A percentile compares a stretch with the other conserved stretches of the same genome.
phyloP scores from a whole-genome alignment of 805 yeast species.

The Clavispora vitiphila region DNA sequence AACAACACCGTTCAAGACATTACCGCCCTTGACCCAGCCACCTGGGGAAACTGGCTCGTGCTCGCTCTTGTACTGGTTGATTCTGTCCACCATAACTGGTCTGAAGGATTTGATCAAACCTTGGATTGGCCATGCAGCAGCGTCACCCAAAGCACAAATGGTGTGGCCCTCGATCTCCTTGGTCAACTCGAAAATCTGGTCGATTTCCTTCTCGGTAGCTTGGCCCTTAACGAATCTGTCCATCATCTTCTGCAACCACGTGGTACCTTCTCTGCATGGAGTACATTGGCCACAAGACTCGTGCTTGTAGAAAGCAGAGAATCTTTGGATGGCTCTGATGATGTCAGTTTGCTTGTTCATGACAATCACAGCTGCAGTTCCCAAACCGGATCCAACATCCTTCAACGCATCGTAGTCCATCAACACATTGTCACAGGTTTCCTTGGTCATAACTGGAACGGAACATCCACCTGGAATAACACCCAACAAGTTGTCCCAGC shows the following conservation, averaged over 20 bases:
- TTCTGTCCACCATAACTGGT: conserved; percentile 75
- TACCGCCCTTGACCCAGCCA: conserved; percentile 70
- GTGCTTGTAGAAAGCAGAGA: conserved; percentile 80
- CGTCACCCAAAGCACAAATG: conserved; percentile 88
- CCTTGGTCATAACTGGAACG: conserved; percentile 73
- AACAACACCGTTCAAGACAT: conserved; percentile 58
- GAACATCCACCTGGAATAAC: conserved; percentile 91
- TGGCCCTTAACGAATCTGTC: conserved; percentile 74
- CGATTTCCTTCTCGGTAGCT: conserved; percentile 77
- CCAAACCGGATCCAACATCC: conserved; percentile 83
- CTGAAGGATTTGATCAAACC: conserved; percentile 82
- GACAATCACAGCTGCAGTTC: conserved; percentile 91
- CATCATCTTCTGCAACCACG: conserved; percentile 82
- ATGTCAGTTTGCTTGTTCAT: conserved; percentile 85
- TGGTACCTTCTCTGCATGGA: conserved; percentile 91
- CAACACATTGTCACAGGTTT: conserved; percentile 58
- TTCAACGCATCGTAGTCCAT: conserved; percentile 88
- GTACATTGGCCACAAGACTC: conserved; percentile 95
- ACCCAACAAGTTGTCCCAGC: conserved; percentile 87
- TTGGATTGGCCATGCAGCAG: conserved; percentile 92
- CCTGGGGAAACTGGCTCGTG: conserved; percentile 54
- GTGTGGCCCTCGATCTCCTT: conserved; percentile 90
- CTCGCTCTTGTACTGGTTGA: conserved; percentile 53
- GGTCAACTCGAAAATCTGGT: conserved; percentile 76
- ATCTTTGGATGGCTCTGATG: conserved; percentile 79